A percentile compares a stretch with the other conserved stretches of the same genome.
phyloP scores from a whole-genome alignment of 2,329 filamentous ascomycete species.

The Hansfordia pulvinata region DNA sequence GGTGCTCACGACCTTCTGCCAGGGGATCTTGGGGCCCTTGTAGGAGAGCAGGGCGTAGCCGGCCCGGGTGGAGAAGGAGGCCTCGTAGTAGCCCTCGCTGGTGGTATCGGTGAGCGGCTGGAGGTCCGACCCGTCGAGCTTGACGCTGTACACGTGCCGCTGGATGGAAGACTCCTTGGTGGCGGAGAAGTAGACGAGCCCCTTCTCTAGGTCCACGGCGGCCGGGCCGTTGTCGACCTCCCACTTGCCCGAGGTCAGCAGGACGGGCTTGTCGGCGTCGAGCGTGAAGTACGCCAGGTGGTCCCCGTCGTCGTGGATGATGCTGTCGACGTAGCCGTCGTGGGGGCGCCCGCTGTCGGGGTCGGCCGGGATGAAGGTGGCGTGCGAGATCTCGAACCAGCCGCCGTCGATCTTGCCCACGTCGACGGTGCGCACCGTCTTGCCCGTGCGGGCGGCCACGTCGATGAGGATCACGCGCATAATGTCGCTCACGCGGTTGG shows the following conservation, averaged over 20 bases:
- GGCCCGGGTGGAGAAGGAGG: constrained; percentile 71
- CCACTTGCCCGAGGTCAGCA: constrained; percentile 83
- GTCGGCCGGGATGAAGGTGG: constrained; percentile 76
- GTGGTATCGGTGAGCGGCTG: constrained; percentile 60
- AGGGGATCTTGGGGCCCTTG: constrained; percentile 72
- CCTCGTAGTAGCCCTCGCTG: constrained; percentile 63
- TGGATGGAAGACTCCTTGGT: constrained; percentile 82
- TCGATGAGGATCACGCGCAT: constrained; percentile 81
- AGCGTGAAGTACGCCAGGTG: constrained; percentile 85
- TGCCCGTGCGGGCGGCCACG: constrained; percentile 57
- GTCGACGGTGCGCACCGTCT: constrained; percentile 66
- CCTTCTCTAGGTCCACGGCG: constrained; percentile 70
- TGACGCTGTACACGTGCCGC: constrained; percentile 83
- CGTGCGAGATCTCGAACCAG: constrained; percentile 93
- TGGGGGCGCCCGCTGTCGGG: constrained; percentile 58
- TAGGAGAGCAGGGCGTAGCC: constrained; percentile 80
- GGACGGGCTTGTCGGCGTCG: constrained; percentile 65
- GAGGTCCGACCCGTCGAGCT: constrained; percentile 64
- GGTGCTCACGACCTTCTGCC: constrained; percentile 81
- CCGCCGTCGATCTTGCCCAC: constrained; percentile 80
- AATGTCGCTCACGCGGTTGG: constrained; percentile 87
- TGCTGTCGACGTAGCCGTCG: constrained; percentile 86
- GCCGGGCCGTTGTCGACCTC: constrained; percentile 81
- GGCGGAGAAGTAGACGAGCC: constrained; percentile 80
- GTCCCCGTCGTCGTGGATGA: constrained; percentile 77